A percentile compares a stretch with the other conserved stretches of the same genome.
These are phyloP conservation scores for Ilyonectria mors-panacis DNA, from an alignment of 2,329 filamentous ascomycete species.

Conservation along the genomic window DNA sequence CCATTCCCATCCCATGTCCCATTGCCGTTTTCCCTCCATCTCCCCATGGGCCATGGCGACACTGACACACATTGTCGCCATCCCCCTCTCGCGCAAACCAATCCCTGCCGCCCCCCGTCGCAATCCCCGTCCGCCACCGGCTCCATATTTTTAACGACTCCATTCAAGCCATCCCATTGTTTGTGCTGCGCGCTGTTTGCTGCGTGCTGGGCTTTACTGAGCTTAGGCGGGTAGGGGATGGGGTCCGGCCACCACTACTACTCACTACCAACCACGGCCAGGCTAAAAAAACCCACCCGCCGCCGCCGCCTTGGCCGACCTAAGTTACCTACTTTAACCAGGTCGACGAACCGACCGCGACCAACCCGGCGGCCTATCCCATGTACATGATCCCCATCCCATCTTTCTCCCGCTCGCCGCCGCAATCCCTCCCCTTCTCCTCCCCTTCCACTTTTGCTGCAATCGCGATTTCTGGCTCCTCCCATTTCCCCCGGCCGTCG, in stretches of 20 bases:
- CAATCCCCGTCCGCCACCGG: neutral
- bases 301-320: slow-evolving; percentile 3
- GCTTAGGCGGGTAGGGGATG: neutral
- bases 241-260: neutral
- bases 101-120: neutral
- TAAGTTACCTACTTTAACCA: neutral
- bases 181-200: neutral
- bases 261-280: neutral
- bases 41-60: neutral
- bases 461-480: neutral
- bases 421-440: slow-evolving; percentile 37
- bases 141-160: slow-evolving; percentile 1
- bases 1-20: neutral
- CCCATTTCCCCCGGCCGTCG: neutral
- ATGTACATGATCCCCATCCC: neutral
- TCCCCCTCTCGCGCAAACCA: neutral
- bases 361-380: neutral
- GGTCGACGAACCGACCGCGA: neutral
- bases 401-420: neutral
- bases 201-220: neutral
- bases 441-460: neutral
- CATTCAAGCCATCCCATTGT: neutral
- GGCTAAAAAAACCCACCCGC: neutral
- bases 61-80: neutral
- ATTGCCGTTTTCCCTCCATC: neutral